Base-by-base conservation (phyloP, 164 flowering plant genomes). In the Akebia trifoliata region DNA sequence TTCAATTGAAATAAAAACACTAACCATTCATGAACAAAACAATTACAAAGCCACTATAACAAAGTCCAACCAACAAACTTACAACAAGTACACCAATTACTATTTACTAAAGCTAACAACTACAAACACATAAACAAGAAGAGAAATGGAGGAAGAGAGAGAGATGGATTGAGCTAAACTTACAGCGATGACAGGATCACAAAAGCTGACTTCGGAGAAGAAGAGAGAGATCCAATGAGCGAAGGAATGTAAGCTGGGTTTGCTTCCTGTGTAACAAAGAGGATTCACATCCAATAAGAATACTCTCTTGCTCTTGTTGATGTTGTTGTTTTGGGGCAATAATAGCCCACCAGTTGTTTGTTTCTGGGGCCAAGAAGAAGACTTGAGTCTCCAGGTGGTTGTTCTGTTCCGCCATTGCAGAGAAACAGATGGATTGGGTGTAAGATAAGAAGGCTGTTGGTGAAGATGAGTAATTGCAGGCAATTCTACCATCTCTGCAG, bases 271-370 rank as follows among this genome's bases (percentile, higher is more conserved):
- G 39, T 90, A 89, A 64, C 95, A 89, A 8, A 93, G 70, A 10
- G 97, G 86, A 66, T 89, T 89, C 39, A 89, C 95, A 55, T 89
- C 98, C 74, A 93, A 74, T 61, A 90, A 85, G 72, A 89, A 93
- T 1, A 87, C 94, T 74, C 96, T 79, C 50, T 59, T 73, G 70
- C 67, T 76, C 35, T 44, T 64, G 6, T 37, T 56, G 21, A 28
- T 40, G 5, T 45, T 36, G 35, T 40, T 64, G 17, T 11, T 34
- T 12, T 54, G 69, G 26, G 76, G 2, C 21, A 18, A 28, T 15
- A 17, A 12, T 15, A 28, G 59, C 36, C 36, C 36, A 40, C 59
- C 48, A 56, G 2, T 1, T 56, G 47, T 28, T 42, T 56, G 56
- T 12, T 20, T 1, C 5, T n/a, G 9, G 17, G 28, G 29, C 62